These are phyloP conservation scores for Citrus maxima DNA, from an alignment of 345 rosid species.

Conservation along the genomic window DNA sequence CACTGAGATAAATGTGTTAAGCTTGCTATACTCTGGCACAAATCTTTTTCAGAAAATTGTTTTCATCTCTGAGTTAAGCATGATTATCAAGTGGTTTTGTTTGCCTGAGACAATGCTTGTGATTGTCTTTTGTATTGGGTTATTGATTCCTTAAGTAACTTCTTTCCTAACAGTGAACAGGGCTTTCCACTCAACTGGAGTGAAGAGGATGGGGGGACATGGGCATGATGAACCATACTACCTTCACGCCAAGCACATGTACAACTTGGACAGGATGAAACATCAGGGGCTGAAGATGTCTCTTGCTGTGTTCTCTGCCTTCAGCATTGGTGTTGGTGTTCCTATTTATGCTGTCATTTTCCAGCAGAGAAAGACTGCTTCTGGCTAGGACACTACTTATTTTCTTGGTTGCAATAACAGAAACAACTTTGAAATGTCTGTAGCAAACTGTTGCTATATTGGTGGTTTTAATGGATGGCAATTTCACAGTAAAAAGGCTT, in stretches of 20 bases:
- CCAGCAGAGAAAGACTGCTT: slow-evolving; percentile 93
- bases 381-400: slow-evolving; percentile 33
- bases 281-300: slow-evolving; percentile 78
- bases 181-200: slow-evolving; percentile 63
- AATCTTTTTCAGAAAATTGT: no score
- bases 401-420: slow-evolving; percentile 25
- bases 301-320: slow-evolving; percentile 77
- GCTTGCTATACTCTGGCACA: background rate
- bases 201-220: slow-evolving; percentile 74
- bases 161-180: slow-evolving; percentile 29
- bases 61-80: no score
- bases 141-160: background rate
- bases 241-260: slow-evolving; percentile 95
- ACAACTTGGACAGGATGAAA: slow-evolving; percentile 93
- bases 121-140: background rate
- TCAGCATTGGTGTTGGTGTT: slow-evolving; percentile 79
- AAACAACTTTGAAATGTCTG: slow-evolving; percentile 6
- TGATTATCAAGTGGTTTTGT: background rate
- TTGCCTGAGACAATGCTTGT: background rate
- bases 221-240: slow-evolving; percentile 72
- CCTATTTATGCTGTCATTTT: slow-evolving; percentile 90
- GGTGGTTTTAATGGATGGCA: background rate
- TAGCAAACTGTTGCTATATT: slow-evolving; percentile 10
- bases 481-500: background rate
- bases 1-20: background rate